Conservation (phyloP, 306 rosid species). For the Trichosanthes cucumerina region DNA sequence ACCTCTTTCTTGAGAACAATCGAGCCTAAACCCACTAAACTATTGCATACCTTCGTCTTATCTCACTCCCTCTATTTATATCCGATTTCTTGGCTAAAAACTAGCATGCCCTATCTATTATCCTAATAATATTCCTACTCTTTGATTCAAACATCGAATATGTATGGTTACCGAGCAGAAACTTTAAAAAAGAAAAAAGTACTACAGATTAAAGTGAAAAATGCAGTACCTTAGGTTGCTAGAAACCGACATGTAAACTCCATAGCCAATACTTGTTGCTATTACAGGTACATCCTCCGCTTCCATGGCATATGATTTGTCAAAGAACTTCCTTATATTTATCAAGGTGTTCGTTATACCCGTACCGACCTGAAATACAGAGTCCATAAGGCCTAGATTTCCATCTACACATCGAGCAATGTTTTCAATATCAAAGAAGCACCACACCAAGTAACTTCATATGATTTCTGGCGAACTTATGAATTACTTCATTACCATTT, state of each 20-base stretch:
- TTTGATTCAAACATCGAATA: not conserved
- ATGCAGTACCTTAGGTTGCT: conserved; percentile 75
- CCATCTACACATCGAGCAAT: not conserved
- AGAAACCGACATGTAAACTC: conserved; percentile 85
- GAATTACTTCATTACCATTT: not conserved
- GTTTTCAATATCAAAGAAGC: not conserved
- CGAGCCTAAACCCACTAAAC: not conserved
- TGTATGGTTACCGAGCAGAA: not conserved
- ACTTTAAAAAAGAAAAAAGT: not conserved
- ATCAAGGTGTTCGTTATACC: conserved; percentile 75
- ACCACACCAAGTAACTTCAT: not conserved
- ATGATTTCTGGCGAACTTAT: not conserved
- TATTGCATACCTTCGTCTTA: not conserved
- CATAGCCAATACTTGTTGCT: conserved; percentile 82
- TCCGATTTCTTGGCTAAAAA: not conserved
- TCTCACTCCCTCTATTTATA: not conserved
- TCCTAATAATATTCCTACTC: not conserved
- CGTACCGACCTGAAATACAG: conserved; percentile 60
- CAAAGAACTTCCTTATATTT: conserved; percentile 55
- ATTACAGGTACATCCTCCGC: conserved; percentile 73
- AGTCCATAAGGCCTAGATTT: not conserved
- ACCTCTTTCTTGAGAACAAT: not conserved
- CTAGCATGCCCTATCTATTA: not conserved
- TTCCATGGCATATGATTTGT: conserved; percentile 59
- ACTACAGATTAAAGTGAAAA: not conserved